Evolutionary conservation across 225 moss, liverwort and hornwort species (phyloP).

Genomic region (Neckera pumila): DNA sequence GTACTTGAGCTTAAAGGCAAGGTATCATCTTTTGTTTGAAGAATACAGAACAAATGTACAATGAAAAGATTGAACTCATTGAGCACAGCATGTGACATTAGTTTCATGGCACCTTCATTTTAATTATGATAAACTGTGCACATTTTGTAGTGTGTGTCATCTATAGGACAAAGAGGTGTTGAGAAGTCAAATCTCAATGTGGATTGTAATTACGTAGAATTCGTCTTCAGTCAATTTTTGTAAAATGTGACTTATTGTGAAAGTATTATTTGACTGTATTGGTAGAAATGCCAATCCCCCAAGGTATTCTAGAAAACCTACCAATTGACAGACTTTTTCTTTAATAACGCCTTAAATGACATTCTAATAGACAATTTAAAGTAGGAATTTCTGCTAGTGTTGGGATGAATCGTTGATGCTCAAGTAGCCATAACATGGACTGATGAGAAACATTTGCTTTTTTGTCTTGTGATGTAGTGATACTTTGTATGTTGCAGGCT

Average conservation of each 20-base stretch:
- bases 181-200: background rate
- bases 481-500: slow-evolving; percentile 26
- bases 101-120: background rate
- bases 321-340: background rate
- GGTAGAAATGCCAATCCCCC: background rate
- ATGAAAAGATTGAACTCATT: background rate
- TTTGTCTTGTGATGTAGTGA: background rate
- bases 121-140: too few relatives aligned
- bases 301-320: background rate
- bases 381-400: background rate
- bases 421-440: background rate
- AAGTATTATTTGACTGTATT: background rate
- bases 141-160: background rate
- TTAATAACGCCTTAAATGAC: background rate
- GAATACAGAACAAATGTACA: background rate
- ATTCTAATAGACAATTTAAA: background rate
- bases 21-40: slow-evolving; percentile 14
- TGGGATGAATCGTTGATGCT: background rate
- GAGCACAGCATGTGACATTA: background rate
- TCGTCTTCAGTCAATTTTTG: background rate
- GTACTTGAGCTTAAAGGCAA: slow-evolving; percentile 70
- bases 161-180: background rate
- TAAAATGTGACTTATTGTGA: background rate
- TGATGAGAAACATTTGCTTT: background rate
- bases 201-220: background rate